A percentile compares a stretch with the other conserved stretches of the same genome.
Evolutionary conservation across 2,329 filamentous ascomycete species (phyloP).

Genomic region (Pseudogymnoascus destructans): DNA sequence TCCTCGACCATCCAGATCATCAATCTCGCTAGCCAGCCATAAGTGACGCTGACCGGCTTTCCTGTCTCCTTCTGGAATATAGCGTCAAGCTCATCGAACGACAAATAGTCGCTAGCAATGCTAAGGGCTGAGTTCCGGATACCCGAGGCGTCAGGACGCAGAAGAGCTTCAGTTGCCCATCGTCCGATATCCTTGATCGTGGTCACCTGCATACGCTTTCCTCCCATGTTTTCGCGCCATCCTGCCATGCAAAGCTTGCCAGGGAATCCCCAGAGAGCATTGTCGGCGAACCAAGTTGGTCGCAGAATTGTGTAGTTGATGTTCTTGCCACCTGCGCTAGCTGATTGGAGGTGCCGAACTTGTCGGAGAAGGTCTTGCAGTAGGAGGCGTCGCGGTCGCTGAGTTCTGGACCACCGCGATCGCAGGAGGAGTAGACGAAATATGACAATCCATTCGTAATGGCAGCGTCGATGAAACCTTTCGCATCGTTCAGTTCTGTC

Average conservation of each 20-base stretch:
- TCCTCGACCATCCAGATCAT: conserved; percentile 20
- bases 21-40: conserved; percentile 17
- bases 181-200: conserved; percentile 33
- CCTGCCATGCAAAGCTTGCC: conserved; percentile 23
- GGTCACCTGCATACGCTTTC: conserved; percentile 31
- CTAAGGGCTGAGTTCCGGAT: conserved; percentile 27
- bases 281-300: conserved; percentile 43
- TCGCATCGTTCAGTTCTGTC: conserved; percentile 36
- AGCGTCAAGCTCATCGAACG: conserved; percentile 24
- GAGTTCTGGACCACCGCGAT: conserved; percentile 36
- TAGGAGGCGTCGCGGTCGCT: conserved; percentile 34
- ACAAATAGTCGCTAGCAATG: conserved; percentile 35
- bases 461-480: conserved; percentile 36
- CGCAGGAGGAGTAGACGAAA: conserved; percentile 46
- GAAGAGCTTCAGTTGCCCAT: conserved; percentile 33
- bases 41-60: conserved; percentile 21
- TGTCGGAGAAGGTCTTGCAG: conserved; percentile 41
- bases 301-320: conserved; percentile 44
- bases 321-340: conserved; percentile 23
- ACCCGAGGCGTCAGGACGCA: conserved; percentile 28
- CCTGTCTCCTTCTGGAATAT: conserved; percentile 24
- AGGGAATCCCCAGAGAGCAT: conserved; percentile 20
- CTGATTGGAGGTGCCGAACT: conserved; percentile 38
- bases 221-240: conserved; percentile 22
- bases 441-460: conserved; percentile 36